Evolutionary conservation across 805 yeast genomes (phyloP), one percentile per base, ranked within the genome.

Genomic region (Ogataea chonburiensis): DNA sequence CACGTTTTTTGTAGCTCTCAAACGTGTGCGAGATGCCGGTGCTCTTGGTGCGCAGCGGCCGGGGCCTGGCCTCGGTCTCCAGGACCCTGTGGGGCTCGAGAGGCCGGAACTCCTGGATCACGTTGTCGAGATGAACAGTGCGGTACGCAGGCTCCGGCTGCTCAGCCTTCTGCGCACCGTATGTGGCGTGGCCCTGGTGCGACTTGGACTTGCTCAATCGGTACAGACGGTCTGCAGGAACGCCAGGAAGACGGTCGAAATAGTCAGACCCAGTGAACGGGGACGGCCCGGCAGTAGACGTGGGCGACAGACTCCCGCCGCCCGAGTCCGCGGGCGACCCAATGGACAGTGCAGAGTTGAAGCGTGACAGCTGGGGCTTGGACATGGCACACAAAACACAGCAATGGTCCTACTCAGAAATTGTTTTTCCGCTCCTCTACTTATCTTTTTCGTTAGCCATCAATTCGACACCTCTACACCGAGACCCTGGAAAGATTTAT

Each of bases 1-100:
- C 78, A 31, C 75, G 54, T 19, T 45, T 41, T 18, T 43, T 29
- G 27, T 42, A 53, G 21, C 35, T 41, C 7, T 37, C 34, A 18
- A 22, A 18, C 12, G 26, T 11, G 17, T 26, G 24, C 4, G 21
- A n/a, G 8, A 15, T 16, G 10, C 10, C 29, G 5, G 19, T 15
- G 7, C 28, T 37, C 29, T 21, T 17, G 18, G 9, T 21, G n/a
- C 24, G 34, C 12, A 26, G 15, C 26, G 28, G 13, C 11, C 25
- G n/a, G 5, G 39, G 39, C 17, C 28, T 14, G 7, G 28, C 28
- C n/a, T 30, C 27, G 7, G 24, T 18, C 11, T 42, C 26, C 16
- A 50, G 31, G 16, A 52, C 34, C 12, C 37, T 31, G 15, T 31
- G 19, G 9, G 62, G 58, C 9, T 47, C 40, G 6, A 40, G 11